These are phyloP conservation scores for Solanum hybrid DNA, from an alignment of 305 asterid genomes.

Conservation along the genomic window DNA sequence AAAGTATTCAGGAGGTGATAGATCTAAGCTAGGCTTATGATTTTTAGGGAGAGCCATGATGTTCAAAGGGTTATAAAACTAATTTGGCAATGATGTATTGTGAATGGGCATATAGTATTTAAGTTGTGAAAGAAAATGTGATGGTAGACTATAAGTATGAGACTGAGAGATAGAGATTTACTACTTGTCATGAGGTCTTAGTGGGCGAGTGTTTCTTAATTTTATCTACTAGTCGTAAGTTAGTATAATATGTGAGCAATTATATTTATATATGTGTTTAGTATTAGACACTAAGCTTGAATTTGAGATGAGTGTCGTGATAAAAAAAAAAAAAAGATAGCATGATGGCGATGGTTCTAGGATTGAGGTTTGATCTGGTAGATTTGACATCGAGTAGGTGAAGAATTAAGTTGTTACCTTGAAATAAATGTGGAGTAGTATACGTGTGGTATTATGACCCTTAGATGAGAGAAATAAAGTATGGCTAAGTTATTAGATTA, in stretches of 20 bases:
- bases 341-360: not conserved
- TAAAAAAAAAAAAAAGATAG: not conserved
- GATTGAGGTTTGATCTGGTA: not conserved
- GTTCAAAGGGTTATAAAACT: not conserved
- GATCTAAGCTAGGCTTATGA: not conserved
- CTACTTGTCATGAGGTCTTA: not conserved
- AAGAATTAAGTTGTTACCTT: not conserved
- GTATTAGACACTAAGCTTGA: not conserved
- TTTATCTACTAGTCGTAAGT: not conserved
- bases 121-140: not conserved
- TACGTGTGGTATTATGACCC: not conserved
- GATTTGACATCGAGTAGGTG: not conserved
- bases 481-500: not conserved
- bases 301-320: not conserved
- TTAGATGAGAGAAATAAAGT: not conserved
- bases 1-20: not conserved
- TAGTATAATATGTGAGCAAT: not conserved
- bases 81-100: not conserved
- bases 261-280: not conserved
- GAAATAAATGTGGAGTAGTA: not conserved
- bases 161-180: not conserved
- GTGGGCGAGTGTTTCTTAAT: not conserved
- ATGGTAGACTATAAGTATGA: not conserved
- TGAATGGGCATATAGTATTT: not conserved
- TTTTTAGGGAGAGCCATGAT: not conserved